Evolutionary conservation across 1,139 yeast species (phyloP), one percentile per base, ranked within the genome.

Genomic region (Geotrichum europaeum): DNA sequence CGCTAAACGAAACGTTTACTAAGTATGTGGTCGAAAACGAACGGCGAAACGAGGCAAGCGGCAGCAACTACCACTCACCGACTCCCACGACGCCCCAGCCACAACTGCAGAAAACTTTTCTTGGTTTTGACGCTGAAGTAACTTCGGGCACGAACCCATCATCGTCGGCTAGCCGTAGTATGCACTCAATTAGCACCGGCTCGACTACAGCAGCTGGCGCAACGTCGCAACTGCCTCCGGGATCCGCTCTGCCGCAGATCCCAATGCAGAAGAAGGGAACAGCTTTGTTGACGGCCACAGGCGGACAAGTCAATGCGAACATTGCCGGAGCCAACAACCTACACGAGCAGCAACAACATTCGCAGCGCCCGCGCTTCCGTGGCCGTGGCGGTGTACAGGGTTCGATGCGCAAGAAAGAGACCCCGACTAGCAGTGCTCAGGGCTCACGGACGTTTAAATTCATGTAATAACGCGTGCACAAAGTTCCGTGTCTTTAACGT

Each of bases 321-420:
- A 50, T 52, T 18, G 60, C 60, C 18, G 65, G 64, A 54, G 61
- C 60, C 6, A 40, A 10, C 20, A 40, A 18, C 20, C 18, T 18
- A 40, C 18, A 40, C 18, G 47, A 40, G 47, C 47, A 40, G 55
- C 51, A 67, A 64, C 58, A 67, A 64, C 58, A 57, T 61, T 6
- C 10, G 10, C 47, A 40, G 47, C 20, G 47, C 20, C 47, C n/a
- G 20, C 61, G 72, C 34, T 66, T 70, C 51, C 63, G 71, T 5
- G 76, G 76, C 22, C 66, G 76, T 3, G 76, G 76, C 10, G 76
- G 76, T 3, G 72, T 72, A 4, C 76, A 73, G 60, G 73, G 71
- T 51, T 58, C 63, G 3, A 56, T 54, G 24, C 53, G 63, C 6
- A 62, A 57, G 30, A 49, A 61, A 25, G 47, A 40, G 47, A 4